Conservation (phyloP, 2,329 filamentous ascomycete genomes). For the Dendryphion nanum region DNA sequence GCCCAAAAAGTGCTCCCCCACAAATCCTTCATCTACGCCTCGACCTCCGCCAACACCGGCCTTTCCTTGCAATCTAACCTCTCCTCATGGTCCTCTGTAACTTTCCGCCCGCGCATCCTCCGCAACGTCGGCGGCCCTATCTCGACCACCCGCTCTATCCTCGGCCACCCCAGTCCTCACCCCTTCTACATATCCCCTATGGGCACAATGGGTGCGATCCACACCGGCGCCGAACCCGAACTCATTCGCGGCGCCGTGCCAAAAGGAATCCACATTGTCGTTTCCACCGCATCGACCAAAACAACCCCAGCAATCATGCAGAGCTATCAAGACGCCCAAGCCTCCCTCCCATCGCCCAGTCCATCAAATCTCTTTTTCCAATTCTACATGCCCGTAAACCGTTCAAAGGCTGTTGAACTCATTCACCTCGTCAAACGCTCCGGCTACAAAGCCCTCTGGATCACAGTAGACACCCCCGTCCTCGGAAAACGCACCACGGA, state of each 20-base stretch:
- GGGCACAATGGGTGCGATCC: slow-evolving; percentile 19
- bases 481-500: slow-evolving; percentile 26
- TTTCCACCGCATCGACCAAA: slow-evolving; percentile 11
- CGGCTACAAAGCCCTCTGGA: slow-evolving; percentile 11
- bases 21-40: slow-evolving; percentile 35
- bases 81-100: slow-evolving; percentile 32
- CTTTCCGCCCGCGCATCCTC: slow-evolving; percentile 36
- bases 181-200: slow-evolving; percentile 29
- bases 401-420: slow-evolving; percentile 6
- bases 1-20: slow-evolving; percentile 32
- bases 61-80: slow-evolving; percentile 31
- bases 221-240: slow-evolving; percentile 23
- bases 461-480: slow-evolving; percentile 18
- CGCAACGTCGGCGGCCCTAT: slow-evolving; percentile 35
- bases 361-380: slow-evolving; percentile 20
- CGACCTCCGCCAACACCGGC: slow-evolving; percentile 33
- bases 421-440: slow-evolving; percentile 1
- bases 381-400: slow-evolving; percentile 15
- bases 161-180: slow-evolving; percentile 33
- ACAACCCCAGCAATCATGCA: slow-evolving; percentile 3
- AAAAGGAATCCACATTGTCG: slow-evolving; percentile 21
- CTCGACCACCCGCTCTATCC: slow-evolving; percentile 28
- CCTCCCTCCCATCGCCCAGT: slow-evolving; percentile 25
- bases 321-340: slow-evolving; percentile 3
- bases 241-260: slow-evolving; percentile 24